phyloP scores from a whole-genome alignment of 495 filamentous ascomycete species.

The Aspergillus leporis region DNA sequence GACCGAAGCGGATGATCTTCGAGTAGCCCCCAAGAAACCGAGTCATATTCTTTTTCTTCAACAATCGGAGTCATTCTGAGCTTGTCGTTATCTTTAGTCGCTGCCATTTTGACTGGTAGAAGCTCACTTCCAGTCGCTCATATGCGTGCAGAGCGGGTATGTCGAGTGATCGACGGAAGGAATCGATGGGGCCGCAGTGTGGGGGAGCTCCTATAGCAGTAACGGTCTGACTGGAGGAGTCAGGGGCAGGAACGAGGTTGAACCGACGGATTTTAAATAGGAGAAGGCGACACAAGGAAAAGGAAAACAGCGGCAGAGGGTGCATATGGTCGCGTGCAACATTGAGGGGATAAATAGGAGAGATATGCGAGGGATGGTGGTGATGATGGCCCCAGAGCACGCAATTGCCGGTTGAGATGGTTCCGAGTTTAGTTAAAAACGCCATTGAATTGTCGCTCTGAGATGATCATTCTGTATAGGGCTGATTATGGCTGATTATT shows the following conservation, averaged over 20 bases:
- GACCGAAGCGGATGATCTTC: conserved; percentile 46
- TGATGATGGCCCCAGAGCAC: conserved; percentile 21
- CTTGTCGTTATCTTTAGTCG: conserved; percentile 1
- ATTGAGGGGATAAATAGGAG: conserved; percentile 8
- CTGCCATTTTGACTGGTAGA: conserved; percentile 5
- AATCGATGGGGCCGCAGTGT: background rate
- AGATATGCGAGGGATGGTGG: conserved; percentile 3
- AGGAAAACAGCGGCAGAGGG: background rate
- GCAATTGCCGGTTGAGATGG: conserved; percentile 23
- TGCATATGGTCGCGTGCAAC: background rate
- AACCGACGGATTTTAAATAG: background rate
- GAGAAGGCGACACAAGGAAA: background rate
- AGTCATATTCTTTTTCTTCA: conserved; percentile 27
- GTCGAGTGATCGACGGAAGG: background rate
- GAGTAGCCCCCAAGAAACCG: conserved; percentile 32
- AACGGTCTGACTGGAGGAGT: background rate
- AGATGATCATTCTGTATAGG: background rate
- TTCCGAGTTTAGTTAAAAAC: conserved; percentile 11
- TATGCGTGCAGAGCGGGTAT: background rate
- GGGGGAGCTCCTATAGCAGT: background rate
- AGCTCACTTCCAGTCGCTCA: background rate
- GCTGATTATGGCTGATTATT: background rate
- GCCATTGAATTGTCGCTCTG: background rate
- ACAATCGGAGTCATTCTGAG: conserved; percentile 10
- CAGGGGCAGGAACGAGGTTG: background rate